Conservation (phyloP, 108 stramenopile genomes). For the Cyclotella kingstonii region DNA sequence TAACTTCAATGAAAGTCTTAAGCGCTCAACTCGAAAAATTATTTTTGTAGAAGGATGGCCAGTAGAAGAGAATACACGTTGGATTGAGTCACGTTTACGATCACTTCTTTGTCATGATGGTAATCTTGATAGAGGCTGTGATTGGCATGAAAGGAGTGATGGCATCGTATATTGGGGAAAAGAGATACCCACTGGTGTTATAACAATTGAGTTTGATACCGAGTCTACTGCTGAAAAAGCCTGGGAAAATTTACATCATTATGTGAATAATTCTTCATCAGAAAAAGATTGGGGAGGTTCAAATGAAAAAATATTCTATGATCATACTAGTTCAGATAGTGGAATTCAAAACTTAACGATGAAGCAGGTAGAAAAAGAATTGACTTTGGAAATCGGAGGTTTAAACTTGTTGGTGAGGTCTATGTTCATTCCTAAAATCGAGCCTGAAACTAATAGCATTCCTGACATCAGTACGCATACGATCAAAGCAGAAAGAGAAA, state of each 20-base stretch:
- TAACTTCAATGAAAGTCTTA: conserved; percentile 18
- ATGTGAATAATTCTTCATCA: not conserved
- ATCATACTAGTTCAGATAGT: too few species aligned
- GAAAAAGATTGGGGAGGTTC: too few species aligned
- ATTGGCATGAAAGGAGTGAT: too few species aligned
- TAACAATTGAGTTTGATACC: conserved; percentile 32
- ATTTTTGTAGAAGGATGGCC: conserved; percentile 26
- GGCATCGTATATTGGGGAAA: conserved; percentile 27
- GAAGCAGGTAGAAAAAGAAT: not conserved
- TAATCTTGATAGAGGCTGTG: too few species aligned
- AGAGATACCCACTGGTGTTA: conserved; percentile 7
- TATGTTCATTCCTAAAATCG: not conserved
- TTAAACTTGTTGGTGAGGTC: not conserved
- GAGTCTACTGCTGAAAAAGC: conserved; percentile 11
- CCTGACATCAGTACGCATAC: too few species aligned
- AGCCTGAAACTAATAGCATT: not conserved
- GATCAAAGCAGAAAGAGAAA: not conserved
- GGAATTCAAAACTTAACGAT: too few species aligned
- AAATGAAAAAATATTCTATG: too few species aligned
- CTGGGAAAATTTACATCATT: conserved; percentile 18
- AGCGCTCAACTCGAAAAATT: conserved; percentile 7
- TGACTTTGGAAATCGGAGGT: conserved; percentile 1
- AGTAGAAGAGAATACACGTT: conserved; percentile 8
- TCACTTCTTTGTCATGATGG: too few species aligned
- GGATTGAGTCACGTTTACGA: conserved; percentile 11